Percentiles rank a stretch among this genome's conserved stretches.
Evolutionary conservation across 345 rosid genomes (phyloP).

Genomic region (Gossypium herbaceum): DNA sequence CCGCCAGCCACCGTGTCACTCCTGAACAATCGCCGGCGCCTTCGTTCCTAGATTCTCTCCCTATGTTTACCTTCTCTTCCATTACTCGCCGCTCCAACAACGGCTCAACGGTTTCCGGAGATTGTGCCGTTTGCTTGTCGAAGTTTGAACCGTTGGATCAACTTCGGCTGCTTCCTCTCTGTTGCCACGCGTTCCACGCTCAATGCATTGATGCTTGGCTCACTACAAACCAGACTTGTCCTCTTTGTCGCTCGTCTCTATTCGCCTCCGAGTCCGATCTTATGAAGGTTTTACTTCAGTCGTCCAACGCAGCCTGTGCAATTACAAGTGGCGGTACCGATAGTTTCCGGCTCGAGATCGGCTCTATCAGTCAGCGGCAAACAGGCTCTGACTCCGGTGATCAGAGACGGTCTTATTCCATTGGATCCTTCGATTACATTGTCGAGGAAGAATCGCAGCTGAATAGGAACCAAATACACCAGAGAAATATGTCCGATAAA

Average conservation of each 20-base stretch:
- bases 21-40: conserved; percentile 35
- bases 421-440: conserved; percentile 79
- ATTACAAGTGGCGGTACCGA: conserved; percentile 22
- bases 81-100: conserved; percentile 48
- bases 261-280: conserved; percentile 64
- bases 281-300: conserved; percentile 37
- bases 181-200: conserved; percentile 88
- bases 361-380: conserved; percentile 68
- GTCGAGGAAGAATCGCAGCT: conserved; percentile 74
- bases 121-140: conserved; percentile 85
- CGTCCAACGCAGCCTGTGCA: conserved; percentile 13
- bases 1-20: conserved; percentile 40
- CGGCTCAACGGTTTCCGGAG: conserved; percentile 35
- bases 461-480: conserved; percentile 34
- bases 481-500: conserved; percentile 50
- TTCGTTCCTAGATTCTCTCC: conserved; percentile 59
- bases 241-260: conserved; percentile 79
- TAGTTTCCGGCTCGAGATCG: conserved; percentile 87
- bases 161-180: conserved; percentile 79
- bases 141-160: conserved; percentile 69
- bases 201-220: conserved; percentile 83
- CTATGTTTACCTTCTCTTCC: conserved; percentile 69
- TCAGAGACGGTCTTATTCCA: conserved; percentile 57
- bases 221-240: conserved; percentile 67
- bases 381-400: conserved; percentile 25